Percentiles rank a stretch among this genome's conserved stretches.
Conservation (phyloP, 371 early-diverging fungal genomes). For the Entomophthora muscae region DNA sequence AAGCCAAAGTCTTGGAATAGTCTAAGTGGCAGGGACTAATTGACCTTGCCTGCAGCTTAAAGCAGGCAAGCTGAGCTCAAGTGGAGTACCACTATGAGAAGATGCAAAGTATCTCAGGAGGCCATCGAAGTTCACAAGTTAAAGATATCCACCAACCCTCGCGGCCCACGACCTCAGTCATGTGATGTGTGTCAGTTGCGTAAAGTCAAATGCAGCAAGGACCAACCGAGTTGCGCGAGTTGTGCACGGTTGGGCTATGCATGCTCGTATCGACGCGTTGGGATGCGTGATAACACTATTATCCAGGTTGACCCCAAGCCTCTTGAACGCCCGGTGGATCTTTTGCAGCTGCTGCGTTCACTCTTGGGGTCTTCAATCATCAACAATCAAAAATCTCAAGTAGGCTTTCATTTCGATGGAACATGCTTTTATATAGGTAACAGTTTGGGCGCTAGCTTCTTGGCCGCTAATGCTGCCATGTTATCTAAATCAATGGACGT, state of each 20-base stretch:
- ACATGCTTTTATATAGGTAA: neutral
- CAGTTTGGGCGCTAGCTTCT: neutral
- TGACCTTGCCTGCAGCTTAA: too few species aligned
- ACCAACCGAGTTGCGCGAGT: neutral
- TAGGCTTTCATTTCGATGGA: neutral
- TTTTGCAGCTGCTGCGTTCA: neutral
- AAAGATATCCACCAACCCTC: neutral
- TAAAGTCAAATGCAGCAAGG: neutral
- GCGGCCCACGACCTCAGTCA: neutral
- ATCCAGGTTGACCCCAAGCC: neutral
- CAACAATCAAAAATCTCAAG: neutral
- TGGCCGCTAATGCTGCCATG: neutral
- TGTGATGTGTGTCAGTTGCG: constrained; percentile 3
- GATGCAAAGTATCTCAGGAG: neutral
- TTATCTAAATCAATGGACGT: neutral
- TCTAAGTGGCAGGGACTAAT: too few species aligned
- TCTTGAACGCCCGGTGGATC: neutral
- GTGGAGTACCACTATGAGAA: too few species aligned
- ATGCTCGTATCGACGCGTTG: neutral
- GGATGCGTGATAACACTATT: neutral
- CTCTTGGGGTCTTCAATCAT: neutral
- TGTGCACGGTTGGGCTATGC: neutral
- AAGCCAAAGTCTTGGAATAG: too few species aligned
- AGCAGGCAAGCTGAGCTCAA: too few species aligned
- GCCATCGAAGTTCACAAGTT: neutral